These are phyloP conservation scores for Phytophthora vignae DNA, from an alignment of 352 stramenopile species.

Conservation along the genomic window DNA sequence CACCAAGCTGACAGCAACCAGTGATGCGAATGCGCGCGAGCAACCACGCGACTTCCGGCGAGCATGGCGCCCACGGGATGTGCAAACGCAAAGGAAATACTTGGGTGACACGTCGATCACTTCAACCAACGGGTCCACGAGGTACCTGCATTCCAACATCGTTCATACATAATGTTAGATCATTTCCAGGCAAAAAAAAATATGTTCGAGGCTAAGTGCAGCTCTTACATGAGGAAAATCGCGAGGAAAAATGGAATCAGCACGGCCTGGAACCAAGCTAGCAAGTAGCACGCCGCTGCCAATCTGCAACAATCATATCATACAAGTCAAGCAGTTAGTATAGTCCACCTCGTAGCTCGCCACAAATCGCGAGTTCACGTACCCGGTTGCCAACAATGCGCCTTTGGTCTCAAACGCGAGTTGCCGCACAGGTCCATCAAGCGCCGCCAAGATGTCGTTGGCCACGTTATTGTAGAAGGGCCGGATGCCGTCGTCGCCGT, in stretches of 20 bases:
- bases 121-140: slow-evolving; percentile 88
- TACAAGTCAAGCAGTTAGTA: slow-evolving; percentile 13
- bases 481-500: slow-evolving; percentile 20
- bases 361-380: slow-evolving; percentile 13
- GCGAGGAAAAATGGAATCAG: slow-evolving; percentile 90
- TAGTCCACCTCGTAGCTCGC: not conserved
- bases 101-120: slow-evolving; percentile 89
- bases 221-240: slow-evolving; percentile 85
- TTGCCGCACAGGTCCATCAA: slow-evolving; percentile 75
- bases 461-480: slow-evolving; percentile 61
- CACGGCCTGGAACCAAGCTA: slow-evolving; percentile 88
- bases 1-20: slow-evolving; percentile 85
- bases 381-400: slow-evolving; percentile 84
- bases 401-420: slow-evolving; percentile 85
- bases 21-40: slow-evolving; percentile 83
- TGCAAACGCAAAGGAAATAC: slow-evolving; percentile 90
- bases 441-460: slow-evolving; percentile 61
- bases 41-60: slow-evolving; percentile 82
- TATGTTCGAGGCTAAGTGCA: not conserved
- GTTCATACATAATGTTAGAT: not conserved
- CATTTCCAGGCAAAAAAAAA: not conserved
- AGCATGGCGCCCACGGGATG: slow-evolving; percentile 73
- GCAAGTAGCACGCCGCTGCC: slow-evolving; percentile 78
- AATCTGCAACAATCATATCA: slow-evolving; percentile 45
- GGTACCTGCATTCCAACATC: slow-evolving; percentile 51